These are phyloP conservation scores for Kazachstania bromeliacearum DNA, from an alignment of 805 yeast genomes.

Conservation along the genomic window DNA sequence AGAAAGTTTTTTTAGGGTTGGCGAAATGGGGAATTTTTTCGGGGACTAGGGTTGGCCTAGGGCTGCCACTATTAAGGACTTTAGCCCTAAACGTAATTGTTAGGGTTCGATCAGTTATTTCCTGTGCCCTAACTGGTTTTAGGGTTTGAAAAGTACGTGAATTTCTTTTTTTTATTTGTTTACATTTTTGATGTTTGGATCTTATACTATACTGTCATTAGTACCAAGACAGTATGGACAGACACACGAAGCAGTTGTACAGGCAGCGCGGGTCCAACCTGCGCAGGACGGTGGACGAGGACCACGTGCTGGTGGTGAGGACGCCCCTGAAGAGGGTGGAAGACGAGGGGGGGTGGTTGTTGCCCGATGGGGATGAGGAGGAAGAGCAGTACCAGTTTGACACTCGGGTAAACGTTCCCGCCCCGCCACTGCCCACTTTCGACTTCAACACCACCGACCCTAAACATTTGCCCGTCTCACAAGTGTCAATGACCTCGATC, in stretches of 20 bases:
- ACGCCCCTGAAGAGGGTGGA: conserved; percentile 9
- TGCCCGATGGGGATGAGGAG: conserved; percentile 1
- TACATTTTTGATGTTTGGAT: no score
- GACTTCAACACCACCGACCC: neutral
- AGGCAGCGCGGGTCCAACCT: conserved; percentile 27
- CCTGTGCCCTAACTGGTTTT: no score
- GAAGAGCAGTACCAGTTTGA: neutral
- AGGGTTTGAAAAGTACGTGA: no score
- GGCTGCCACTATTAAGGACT: no score
- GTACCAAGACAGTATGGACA: conserved; percentile 7
- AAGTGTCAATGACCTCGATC: conserved; percentile 20
- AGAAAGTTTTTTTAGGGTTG: no score
- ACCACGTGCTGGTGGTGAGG: conserved; percentile 13
- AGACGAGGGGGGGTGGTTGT: conserved; percentile 1
- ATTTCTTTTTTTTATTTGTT: no score
- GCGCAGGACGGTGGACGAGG: conserved; percentile 18
- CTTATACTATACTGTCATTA: no score
- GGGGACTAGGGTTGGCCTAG: no score
- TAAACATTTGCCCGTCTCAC: conserved; percentile 14
- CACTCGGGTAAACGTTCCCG: neutral
- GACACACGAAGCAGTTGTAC: conserved; percentile 22
- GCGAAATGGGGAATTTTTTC: no score
- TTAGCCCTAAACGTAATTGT: no score
- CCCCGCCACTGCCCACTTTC: neutral
- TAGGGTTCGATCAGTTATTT: no score